phyloP scores from a whole-genome alignment of 2,329 filamentous ascomycete genomes.

The Daldinia sp. region DNA sequence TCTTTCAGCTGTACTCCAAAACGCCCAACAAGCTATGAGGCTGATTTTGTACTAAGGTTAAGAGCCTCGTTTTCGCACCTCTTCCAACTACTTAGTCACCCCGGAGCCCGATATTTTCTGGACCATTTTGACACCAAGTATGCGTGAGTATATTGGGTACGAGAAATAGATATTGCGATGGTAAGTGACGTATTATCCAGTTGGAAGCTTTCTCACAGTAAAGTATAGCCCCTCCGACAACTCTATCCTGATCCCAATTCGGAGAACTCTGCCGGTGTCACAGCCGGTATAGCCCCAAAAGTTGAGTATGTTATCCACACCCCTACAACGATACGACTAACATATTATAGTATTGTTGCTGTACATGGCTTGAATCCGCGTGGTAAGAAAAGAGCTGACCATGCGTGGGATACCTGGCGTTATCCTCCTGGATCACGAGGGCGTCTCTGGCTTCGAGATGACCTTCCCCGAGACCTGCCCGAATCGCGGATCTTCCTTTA shows the following conservation, averaged over 20 bases:
- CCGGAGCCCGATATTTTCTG: background rate
- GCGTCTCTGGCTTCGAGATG: constrained; percentile 47
- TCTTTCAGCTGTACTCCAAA: background rate
- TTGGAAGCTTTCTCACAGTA: background rate
- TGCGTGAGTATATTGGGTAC: background rate
- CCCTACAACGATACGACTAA: background rate
- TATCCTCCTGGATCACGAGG: constrained; percentile 37
- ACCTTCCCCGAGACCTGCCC: constrained; percentile 43
- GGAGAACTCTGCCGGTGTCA: background rate
- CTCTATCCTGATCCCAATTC: background rate
- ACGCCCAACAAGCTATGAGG: background rate
- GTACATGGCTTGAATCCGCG: constrained; percentile 47
- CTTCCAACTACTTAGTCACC: background rate
- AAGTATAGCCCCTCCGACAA: background rate
- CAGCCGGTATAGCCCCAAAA: background rate
- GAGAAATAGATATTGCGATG: background rate
- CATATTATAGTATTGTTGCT: constrained; percentile 20
- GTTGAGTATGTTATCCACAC: background rate
- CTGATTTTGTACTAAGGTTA: background rate
- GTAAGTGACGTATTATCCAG: background rate
- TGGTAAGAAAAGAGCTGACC: constrained; percentile 40
- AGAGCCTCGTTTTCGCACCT: background rate
- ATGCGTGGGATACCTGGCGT: constrained; percentile 49
- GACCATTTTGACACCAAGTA: no score
- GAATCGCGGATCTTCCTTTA: constrained; percentile 48